phyloP scores from a whole-genome alignment of 1,284 basidiomycete species.

The Stereum hirsutum region DNA sequence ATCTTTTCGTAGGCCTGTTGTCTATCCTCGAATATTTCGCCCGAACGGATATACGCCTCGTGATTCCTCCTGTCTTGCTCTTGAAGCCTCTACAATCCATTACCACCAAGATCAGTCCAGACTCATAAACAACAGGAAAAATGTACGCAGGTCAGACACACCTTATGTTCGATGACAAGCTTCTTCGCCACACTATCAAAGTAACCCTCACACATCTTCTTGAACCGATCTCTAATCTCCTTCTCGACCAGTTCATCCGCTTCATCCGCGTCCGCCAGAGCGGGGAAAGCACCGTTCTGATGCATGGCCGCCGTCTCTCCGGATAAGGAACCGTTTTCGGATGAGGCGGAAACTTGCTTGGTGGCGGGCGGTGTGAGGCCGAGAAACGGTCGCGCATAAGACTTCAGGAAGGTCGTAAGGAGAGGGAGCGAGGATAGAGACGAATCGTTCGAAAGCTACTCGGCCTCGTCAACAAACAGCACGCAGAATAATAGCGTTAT shows the following conservation, averaged over 20 bases:
- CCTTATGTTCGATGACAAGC: constrained; percentile 84
- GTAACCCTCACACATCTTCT: constrained; percentile 88
- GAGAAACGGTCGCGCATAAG: constrained; percentile 74
- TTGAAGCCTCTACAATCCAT: constrained; percentile 67
- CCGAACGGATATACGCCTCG: constrained; percentile 97
- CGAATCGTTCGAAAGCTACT: constrained; percentile 79
- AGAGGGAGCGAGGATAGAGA: constrained; percentile 81
- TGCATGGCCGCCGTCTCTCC: constrained; percentile 30
- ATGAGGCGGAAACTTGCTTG: constrained; percentile 46
- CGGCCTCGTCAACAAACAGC: background rate
- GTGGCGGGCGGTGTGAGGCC: constrained; percentile 49
- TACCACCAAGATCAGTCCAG: too few species aligned
- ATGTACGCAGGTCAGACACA: constrained; percentile 25
- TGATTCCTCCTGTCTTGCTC: constrained; percentile 95
- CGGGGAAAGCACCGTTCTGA: constrained; percentile 21
- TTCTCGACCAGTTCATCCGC: constrained; percentile 73
- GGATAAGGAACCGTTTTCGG: constrained; percentile 47
- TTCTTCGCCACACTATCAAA: constrained; percentile 90
- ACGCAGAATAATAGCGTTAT: constrained; percentile 1
- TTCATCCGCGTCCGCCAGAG: constrained; percentile 37
- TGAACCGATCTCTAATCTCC: constrained; percentile 83
- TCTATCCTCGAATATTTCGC: constrained; percentile 98
- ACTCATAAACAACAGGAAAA: constrained; percentile 1
- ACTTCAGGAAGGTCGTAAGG: constrained; percentile 78
- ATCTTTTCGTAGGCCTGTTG: constrained; percentile 98